Evolutionary conservation across 805 yeast species (phyloP).

Genomic region (Saccharomycopsis schoenii): DNA sequence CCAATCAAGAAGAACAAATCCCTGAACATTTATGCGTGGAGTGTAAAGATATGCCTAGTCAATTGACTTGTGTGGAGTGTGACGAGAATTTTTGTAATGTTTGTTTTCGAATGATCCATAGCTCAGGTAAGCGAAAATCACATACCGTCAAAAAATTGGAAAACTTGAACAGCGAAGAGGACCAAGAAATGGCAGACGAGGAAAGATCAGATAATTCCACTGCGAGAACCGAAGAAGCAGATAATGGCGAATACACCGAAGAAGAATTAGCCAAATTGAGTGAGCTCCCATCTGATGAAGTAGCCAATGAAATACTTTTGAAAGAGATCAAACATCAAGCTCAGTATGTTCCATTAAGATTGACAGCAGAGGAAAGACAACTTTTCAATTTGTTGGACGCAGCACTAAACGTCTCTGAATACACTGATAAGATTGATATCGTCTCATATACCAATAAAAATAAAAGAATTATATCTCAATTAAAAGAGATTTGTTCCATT

Average conservation of each 20-base stretch:
- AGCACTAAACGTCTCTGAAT: constrained; percentile 68
- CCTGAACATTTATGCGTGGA: constrained; percentile 45
- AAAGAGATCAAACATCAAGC: constrained; percentile 35
- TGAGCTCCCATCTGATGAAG: constrained; percentile 14
- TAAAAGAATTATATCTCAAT: constrained; percentile 60
- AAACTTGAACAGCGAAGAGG: not conserved
- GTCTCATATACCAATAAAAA: constrained; percentile 56
- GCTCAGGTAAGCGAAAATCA: constrained; percentile 50
- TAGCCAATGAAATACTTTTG: constrained; percentile 22
- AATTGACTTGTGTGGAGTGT: constrained; percentile 51
- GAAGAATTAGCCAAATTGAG: constrained; percentile 17
- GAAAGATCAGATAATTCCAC: constrained; percentile 17
- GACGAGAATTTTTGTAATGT: constrained; percentile 60
- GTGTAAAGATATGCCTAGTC: constrained; percentile 65
- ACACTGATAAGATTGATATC: constrained; percentile 71
- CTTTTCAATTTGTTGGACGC: constrained; percentile 59
- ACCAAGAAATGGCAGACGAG: constrained; percentile 16
- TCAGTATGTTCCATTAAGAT: constrained; percentile 57
- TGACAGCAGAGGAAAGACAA: constrained; percentile 60
- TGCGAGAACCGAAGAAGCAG: constrained; percentile 17
- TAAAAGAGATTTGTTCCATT: constrained; percentile 69
- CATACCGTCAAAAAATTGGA: constrained; percentile 30
- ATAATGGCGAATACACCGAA: constrained; percentile 18
- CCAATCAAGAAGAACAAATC: constrained; percentile 25
- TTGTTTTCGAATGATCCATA: constrained; percentile 58